A percentile compares a stretch with the other conserved stretches of the same genome.
Conservation (phyloP, 768 basidiomycete species). For the Chiua virens region DNA sequence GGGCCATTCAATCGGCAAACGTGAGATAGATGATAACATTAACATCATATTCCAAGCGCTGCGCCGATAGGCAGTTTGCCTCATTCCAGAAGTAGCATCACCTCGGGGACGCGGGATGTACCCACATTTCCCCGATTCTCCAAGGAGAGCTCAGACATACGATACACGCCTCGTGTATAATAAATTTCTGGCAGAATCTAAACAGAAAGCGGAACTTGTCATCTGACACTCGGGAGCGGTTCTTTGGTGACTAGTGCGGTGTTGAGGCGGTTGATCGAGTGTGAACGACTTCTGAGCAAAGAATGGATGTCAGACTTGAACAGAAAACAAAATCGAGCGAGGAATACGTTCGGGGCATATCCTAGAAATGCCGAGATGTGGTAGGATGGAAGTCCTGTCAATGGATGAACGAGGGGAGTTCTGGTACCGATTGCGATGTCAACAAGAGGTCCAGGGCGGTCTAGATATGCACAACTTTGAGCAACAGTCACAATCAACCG, state of each 20-base stretch:
- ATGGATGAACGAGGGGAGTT: constrained; percentile 35
- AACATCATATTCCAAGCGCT: constrained; percentile 2
- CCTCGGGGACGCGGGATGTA: constrained; percentile 25
- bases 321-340: constrained; percentile 17
- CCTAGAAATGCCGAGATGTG: constrained; percentile 33
- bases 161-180: constrained; percentile 18
- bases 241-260: constrained; percentile 10
- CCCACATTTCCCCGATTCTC: constrained; percentile 20
- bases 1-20: background rate
- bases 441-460: constrained; percentile 14
- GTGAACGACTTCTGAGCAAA: constrained; percentile 15
- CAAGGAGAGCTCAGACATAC: constrained; percentile 9
- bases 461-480: constrained; percentile 1
- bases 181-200: background rate
- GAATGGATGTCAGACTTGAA: constrained; percentile 17
- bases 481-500: constrained; percentile 8
- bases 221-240: constrained; percentile 7
- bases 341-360: constrained; percentile 11
- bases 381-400: constrained; percentile 37
- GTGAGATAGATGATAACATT: constrained; percentile 6
- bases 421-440: background rate
- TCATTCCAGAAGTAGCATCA: constrained; percentile 32
- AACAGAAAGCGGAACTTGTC: constrained; percentile 9
- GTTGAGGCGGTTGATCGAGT: constrained; percentile 20
- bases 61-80: constrained; percentile 11